Evolutionary conservation across 345 rosid species (phyloP).

Genomic region (Citrus hindsii): DNA sequence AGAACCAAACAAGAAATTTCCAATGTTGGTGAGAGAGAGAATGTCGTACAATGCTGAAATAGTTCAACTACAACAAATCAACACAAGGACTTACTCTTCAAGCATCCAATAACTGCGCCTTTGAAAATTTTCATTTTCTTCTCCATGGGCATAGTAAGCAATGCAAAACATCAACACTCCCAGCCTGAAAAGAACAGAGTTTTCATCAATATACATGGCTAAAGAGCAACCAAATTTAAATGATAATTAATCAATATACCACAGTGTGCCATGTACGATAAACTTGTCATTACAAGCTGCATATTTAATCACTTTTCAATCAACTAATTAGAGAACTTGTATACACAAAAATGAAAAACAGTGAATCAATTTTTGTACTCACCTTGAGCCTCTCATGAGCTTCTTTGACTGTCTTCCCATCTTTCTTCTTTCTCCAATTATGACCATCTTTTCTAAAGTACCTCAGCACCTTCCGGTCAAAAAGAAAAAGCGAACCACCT

Average conservation of each 20-base stretch:
- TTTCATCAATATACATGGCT: not conserved
- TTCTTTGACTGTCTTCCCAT: conserved; percentile 92
- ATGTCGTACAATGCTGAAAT: not conserved
- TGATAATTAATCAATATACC: not conserved
- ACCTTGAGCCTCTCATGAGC: conserved; percentile 97
- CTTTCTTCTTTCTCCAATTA: conserved; percentile 92
- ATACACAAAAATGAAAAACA: not conserved
- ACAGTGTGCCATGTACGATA: not conserved
- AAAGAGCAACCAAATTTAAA: not conserved
- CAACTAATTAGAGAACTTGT: not conserved
- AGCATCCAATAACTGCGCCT: conserved; percentile 99
- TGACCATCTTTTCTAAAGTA: conserved; percentile 97
- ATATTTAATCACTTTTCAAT: not conserved
- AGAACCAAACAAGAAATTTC: conserved; percentile 1
- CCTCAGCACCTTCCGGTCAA: conserved; percentile 82
- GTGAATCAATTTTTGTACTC: conserved; percentile 6
- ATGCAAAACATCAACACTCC: conserved; percentile 88
- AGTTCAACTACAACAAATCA: conserved; percentile 2
- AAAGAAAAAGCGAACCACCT: conserved; percentile 90
- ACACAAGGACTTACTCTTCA: conserved; percentile 75
- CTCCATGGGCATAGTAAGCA: conserved; percentile 98
- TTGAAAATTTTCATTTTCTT: conserved; percentile 81
- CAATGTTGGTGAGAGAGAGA: not conserved
- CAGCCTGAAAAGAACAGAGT: conserved; percentile 49
- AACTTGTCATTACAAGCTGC: not conserved